phyloP scores from a whole-genome alignment of 257 asterid genomes.

The Salvia hispanica region DNA sequence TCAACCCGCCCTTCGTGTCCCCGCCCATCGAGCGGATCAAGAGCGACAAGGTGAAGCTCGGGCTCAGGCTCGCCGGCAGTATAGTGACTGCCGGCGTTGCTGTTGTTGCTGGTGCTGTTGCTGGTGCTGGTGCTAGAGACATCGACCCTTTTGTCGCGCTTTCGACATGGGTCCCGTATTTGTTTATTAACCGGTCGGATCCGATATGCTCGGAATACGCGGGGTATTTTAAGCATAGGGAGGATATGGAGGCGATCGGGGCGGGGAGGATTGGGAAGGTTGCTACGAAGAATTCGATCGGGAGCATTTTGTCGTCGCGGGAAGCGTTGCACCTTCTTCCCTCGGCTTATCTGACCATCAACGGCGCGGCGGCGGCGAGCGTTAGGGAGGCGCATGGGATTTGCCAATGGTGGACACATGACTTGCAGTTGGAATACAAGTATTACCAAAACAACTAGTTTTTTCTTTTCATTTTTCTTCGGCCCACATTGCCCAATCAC shows the following conservation, averaged over 20 bases:
- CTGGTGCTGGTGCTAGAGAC: not conserved
- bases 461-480: too few species aligned
- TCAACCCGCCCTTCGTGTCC: conserved; percentile 74
- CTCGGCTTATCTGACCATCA: conserved; percentile 55
- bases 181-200: conserved; percentile 62
- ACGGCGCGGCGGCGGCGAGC: conserved; percentile 32
- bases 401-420: conserved; percentile 74
- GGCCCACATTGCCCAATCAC: too few species aligned
- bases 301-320: conserved; percentile 41
- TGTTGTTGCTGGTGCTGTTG: conserved; percentile 33
- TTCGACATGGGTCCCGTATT: conserved; percentile 69
- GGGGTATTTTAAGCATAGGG: conserved; percentile 69
- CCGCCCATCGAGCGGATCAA: conserved; percentile 53
- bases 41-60: conserved; percentile 54
- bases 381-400: conserved; percentile 65
- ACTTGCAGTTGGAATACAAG: conserved; percentile 42
- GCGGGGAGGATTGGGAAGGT: conserved; percentile 57
- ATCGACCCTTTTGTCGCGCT: conserved; percentile 40
- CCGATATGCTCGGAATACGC: conserved; percentile 64
- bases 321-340: conserved; percentile 76
- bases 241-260: conserved; percentile 58
- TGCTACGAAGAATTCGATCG: conserved; percentile 62
- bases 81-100: conserved; percentile 64
- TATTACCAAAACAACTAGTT: conserved; percentile 34
- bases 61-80: conserved; percentile 54